These are phyloP conservation scores for Blyttiomyces sp. DNA, from an alignment of 371 early-diverging fungal genomes.

Conservation along the genomic window DNA sequence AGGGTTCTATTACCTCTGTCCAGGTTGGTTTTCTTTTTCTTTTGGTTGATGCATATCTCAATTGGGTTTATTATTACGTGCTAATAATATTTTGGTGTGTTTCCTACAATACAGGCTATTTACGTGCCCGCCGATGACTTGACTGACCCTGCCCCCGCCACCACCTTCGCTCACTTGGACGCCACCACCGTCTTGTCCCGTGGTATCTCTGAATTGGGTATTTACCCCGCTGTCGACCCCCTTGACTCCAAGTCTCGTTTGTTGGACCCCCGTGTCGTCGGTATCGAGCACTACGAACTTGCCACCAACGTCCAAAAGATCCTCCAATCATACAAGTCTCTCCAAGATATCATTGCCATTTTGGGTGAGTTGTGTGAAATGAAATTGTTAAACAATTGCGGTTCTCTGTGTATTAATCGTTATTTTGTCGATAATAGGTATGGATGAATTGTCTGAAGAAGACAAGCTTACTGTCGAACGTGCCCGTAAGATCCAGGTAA, in stretches of 20 bases:
- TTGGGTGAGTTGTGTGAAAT: slow-evolving; percentile 67
- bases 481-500: slow-evolving; percentile 56
- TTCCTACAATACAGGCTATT: slow-evolving; percentile 87
- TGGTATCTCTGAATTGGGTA: slow-evolving; percentile 97
- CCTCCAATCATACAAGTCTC: slow-evolving; percentile 95
- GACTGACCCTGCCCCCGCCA: slow-evolving; percentile 98
- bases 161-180: slow-evolving; percentile 98
- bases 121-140: slow-evolving; percentile 99
- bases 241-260: slow-evolving; percentile 98
- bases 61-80: slow-evolving; percentile 37
- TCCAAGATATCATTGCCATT: slow-evolving; percentile 98
- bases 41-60: too few relatives aligned
- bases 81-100: slow-evolving; percentile 60
- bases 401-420: not conserved
- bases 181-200: slow-evolving; percentile 98
- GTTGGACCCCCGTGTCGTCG: slow-evolving; percentile 95
- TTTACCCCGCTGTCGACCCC: slow-evolving; percentile 99
- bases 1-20: slow-evolving; percentile 98
- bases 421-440: slow-evolving; percentile 22
- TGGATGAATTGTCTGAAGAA: slow-evolving; percentile 96
- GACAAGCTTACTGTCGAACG: slow-evolving; percentile 97
- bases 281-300: slow-evolving; percentile 91
- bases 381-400: not conserved
- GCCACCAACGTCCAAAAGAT: slow-evolving; percentile 95
- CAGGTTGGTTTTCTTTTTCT: too few relatives aligned